phyloP scores from a whole-genome alignment of 2,329 filamentous ascomycete genomes.

The Daldinia eschscholtzii region DNA sequence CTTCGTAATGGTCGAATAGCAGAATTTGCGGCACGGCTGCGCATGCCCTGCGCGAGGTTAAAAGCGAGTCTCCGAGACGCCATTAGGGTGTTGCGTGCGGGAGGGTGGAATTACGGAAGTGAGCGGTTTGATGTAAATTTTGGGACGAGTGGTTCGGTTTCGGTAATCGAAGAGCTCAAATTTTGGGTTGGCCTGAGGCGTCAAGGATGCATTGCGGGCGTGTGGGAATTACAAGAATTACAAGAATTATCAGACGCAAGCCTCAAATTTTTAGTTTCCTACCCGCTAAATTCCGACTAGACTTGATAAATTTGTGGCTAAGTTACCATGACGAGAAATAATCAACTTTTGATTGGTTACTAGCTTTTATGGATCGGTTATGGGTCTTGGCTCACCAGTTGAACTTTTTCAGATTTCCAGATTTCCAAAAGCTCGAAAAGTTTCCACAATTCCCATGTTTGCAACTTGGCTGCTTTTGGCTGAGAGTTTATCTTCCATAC shows the following conservation, averaged over 20 bases:
- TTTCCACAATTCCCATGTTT: constrained; percentile 1
- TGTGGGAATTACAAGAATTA: constrained; percentile 13
- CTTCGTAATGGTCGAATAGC: constrained; percentile 81
- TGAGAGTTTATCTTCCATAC: neutral
- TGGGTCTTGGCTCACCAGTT: constrained; percentile 4
- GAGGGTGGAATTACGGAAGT: constrained; percentile 61
- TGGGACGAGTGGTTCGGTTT: constrained; percentile 47
- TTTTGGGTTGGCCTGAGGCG: constrained; percentile 51
- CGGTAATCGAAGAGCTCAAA: constrained; percentile 48
- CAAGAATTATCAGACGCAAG: constrained; percentile 21
- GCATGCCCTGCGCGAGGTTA: constrained; percentile 91
- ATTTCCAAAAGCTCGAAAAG: neutral
- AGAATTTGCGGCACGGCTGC: constrained; percentile 86
- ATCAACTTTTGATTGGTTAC: constrained; percentile 47
- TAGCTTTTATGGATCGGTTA: neutral
- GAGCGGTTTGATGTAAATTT: constrained; percentile 67
- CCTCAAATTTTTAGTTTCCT: constrained; percentile 21
- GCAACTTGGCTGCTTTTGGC: constrained; percentile 1
- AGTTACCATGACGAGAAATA: constrained; percentile 34
- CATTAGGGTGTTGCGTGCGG: constrained; percentile 68
- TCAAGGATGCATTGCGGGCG: constrained; percentile 20
- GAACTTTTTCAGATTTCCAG: neutral
- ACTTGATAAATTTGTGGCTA: constrained; percentile 27
- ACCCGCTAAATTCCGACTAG: constrained; percentile 32
- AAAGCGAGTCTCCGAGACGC: constrained; percentile 97